Percentiles rank a stretch among this genome's conserved stretches.
These are phyloP conservation scores for Podospora anserina DNA, from an alignment of 495 filamentous ascomycete species.

Conservation along the genomic window DNA sequence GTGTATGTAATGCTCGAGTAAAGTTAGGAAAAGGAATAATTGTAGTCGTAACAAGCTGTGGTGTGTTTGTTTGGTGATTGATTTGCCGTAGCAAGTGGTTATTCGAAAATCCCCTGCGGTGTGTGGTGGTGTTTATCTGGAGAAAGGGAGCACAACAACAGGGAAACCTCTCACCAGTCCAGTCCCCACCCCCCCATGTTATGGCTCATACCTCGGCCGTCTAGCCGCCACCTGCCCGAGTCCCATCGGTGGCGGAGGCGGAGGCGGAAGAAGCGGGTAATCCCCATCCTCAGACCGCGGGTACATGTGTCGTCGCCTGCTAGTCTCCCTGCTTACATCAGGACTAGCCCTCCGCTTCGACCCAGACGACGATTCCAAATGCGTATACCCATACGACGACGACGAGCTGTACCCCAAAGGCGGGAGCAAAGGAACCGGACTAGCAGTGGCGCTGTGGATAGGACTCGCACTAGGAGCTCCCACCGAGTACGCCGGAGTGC, in stretches of 20 bases:
- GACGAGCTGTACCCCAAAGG: conserved; percentile 25
- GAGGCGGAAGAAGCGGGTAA: conserved; percentile 11
- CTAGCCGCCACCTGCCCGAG: conserved; percentile 1
- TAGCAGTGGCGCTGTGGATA: conserved; percentile 38
- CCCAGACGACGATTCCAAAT: conserved; percentile 26
- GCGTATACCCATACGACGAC: conserved; percentile 28
- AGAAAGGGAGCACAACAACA: neutral
- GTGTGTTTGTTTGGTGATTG: no score
- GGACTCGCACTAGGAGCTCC: conserved; percentile 38
- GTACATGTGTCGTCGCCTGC: conserved; percentile 43
- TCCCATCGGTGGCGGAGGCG: conserved; percentile 6
- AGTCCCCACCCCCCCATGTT: neutral
- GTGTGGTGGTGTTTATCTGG: no score
- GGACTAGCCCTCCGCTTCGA: conserved; percentile 21
- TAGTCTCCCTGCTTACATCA: conserved; percentile 36
- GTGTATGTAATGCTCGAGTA: no score
- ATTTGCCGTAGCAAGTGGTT: no score
- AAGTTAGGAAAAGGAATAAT: no score
- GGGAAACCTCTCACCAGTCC: neutral
- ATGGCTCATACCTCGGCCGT: conserved; percentile 10
- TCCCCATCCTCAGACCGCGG: conserved; percentile 29
- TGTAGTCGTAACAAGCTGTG: no score
- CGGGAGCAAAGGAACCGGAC: conserved; percentile 42
- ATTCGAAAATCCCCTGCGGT: no score
- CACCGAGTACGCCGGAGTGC: conserved; percentile 50